Conservation (phyloP, 768 basidiomycete species). For the Collybiopsis luxurians region DNA sequence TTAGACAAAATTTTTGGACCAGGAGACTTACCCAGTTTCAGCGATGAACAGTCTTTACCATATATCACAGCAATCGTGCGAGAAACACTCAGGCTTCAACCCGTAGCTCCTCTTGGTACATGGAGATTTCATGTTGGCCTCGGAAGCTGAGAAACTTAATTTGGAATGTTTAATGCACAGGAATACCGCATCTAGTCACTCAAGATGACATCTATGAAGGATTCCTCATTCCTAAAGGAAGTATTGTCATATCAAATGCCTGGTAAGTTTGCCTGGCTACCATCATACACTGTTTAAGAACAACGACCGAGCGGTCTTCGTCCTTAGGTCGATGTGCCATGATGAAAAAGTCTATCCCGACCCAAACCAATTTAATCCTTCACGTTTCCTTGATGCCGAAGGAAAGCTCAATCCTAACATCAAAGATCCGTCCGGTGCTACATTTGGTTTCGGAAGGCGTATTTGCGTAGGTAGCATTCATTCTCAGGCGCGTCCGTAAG, state of each 20-base stretch:
- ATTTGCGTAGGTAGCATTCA: not conserved
- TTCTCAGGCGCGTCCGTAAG: too few species aligned
- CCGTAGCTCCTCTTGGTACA: conserved; percentile 21
- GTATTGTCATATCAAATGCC: too few species aligned
- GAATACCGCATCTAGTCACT: too few species aligned
- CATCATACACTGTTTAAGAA: too few species aligned
- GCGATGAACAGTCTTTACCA: conserved; percentile 15
- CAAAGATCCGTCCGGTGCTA: not conserved
- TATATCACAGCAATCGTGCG: conserved; percentile 27
- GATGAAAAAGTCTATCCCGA: not conserved
- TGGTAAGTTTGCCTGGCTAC: too few species aligned
- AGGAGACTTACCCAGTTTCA: conserved; percentile 16
- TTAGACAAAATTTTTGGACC: conserved; percentile 5
- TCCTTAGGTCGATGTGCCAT: not conserved
- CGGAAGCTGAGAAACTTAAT: not conserved
- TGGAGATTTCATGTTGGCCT: too few species aligned
- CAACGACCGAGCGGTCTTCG: too few species aligned
- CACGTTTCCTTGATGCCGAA: not conserved
- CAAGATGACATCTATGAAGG: too few species aligned
- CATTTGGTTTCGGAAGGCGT: not conserved
- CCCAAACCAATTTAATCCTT: not conserved
- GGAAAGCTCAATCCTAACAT: not conserved
- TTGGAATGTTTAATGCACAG: too few species aligned
- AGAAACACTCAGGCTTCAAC: conserved; percentile 27
- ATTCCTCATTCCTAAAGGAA: too few species aligned